phyloP scores from a whole-genome alignment of 176 grass and related monocot genomes.

The Canna indica region DNA sequence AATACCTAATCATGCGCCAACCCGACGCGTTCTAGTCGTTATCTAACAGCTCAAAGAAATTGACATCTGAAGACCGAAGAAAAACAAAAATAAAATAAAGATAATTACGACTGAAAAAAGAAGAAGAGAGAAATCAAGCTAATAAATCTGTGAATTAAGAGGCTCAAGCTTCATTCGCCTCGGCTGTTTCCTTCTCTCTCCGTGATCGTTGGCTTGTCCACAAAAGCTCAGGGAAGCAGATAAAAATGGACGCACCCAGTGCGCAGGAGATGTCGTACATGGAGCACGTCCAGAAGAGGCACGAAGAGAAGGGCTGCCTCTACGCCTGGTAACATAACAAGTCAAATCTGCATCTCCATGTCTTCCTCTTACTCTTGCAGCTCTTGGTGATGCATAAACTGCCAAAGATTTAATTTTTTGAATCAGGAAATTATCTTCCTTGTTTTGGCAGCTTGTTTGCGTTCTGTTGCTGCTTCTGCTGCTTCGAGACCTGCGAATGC shows the following conservation, averaged over 20 bases:
- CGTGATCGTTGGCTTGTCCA: too few species aligned
- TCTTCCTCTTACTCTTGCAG: neutral
- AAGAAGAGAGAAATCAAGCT: neutral
- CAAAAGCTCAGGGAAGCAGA: neutral
- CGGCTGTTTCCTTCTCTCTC: too few species aligned
- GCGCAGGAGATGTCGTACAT: constrained; percentile 21
- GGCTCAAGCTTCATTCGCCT: too few species aligned
- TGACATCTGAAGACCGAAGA: neutral
- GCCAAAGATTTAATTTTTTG: neutral
- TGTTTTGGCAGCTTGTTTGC: constrained; percentile 45
- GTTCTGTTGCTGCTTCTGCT: constrained; percentile 86
- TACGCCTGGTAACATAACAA: constrained; percentile 39
- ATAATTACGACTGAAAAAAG: neutral
- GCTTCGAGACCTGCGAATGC: constrained; percentile 90
- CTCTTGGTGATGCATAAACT: too few species aligned
- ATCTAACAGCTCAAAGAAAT: neutral
- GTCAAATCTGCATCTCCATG: neutral
- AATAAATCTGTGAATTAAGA: too few species aligned
- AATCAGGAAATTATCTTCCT: neutral
- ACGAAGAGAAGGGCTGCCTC: constrained; percentile 61
- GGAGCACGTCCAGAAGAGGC: constrained; percentile 58
- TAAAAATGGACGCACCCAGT: constrained; percentile 4
- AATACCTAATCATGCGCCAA: neutral
- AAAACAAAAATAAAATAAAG: neutral
- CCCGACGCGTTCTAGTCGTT: neutral